Evolutionary conservation across 495 filamentous ascomycete genomes (phyloP), one percentile per base, ranked within the genome.

Genomic region (Bombardia bombarda): DNA sequence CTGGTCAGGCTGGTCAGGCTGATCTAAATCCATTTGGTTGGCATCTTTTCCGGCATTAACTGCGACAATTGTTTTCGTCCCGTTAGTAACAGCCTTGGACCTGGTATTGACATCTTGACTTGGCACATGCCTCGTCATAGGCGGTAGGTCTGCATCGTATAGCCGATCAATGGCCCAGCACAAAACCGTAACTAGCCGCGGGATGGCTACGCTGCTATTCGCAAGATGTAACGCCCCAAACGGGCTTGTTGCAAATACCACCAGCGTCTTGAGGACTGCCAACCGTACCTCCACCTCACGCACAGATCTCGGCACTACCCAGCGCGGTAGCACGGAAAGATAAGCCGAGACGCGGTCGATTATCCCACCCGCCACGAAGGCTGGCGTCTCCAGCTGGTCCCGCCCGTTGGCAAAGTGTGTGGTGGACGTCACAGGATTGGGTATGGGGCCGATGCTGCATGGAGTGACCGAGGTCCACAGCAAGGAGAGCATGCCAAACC

Each of bases 371-470:
- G 65, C 64, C 18, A 69, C 53, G 3, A 52, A 46, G 12, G 49
- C 49, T 13, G 58, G 50, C 3, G 58, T 53, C 25, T 51, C 50
- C 3, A 34, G 18, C 31, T 52, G 44, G 16, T 32, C 21, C 6
- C 45, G 43, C 13, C 33, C 38, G 34, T 40, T 35, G 2, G 39
- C 13, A 20, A 33, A 28, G 25, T 51, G 37, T 5, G 39, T 50
- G 3, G 53, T 32, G 7, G 38, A 37, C 1, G 44, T 46, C 12
- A 38, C 26, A 6, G 52, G 16, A 24, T 53, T 57, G 2, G 66
- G 58, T 30, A 72, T 64, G 12, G 70, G 70, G 0, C 70, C 70
- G 9, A 74, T 60, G 20, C 58, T 69, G 7, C 56, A 51, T 6
- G 62, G 62, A 3, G 70, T 53, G 0, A 65, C 59, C 14, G 69